Evolutionary conservation across 192 early-diverging fungal genomes (phyloP), one percentile per base, ranked within the genome.

Genomic region (Polychytrium aggregatum): DNA sequence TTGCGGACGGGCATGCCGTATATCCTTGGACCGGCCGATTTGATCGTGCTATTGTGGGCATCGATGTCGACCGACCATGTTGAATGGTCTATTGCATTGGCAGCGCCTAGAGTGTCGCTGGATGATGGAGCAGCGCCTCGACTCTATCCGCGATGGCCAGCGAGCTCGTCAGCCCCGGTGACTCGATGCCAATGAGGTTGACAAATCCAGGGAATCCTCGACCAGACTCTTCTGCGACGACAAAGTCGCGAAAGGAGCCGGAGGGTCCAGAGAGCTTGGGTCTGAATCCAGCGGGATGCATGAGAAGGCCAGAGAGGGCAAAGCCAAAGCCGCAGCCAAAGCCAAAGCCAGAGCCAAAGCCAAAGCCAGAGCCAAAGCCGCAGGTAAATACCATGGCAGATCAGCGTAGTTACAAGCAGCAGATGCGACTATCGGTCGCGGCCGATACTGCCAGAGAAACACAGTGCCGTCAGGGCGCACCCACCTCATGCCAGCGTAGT

Each of bases 111-210:
- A n/a, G n/a, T n/a, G n/a, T n/a, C n/a, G n/a, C n/a, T n/a, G n/a
- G n/a, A n/a, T n/a, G n/a, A n/a, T n/a, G n/a, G n/a, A 59, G 33
- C 9, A 53, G 18, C 17, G 22, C 14, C 22, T 41, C 47, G 13
- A 65, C 59, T 52, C 71, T 50, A 35, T 87, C 78, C 0, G 81
- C 87, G 36, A 92, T 88, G 1, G 87, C 87, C 37, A 90, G 64
- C 1, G 83, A 82, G 16, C 79, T 71, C 1, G 89, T 92, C 44
- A 92, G 48, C 0, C 89, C 89, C 1, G 89, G 89, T 45, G 84
- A 87, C 49, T 92, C 89, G 26, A 92, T 87, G 27, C 89, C 89
- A 1, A 81, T 48, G 11, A 89, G 62, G 37, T 87, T 86, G 37
- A 85, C 73, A 62, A 86, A 84, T 0, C 79, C 76, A 0, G 63